phyloP scores from a whole-genome alignment of 106 monocot species.

The Iris macrosiphon region DNA sequence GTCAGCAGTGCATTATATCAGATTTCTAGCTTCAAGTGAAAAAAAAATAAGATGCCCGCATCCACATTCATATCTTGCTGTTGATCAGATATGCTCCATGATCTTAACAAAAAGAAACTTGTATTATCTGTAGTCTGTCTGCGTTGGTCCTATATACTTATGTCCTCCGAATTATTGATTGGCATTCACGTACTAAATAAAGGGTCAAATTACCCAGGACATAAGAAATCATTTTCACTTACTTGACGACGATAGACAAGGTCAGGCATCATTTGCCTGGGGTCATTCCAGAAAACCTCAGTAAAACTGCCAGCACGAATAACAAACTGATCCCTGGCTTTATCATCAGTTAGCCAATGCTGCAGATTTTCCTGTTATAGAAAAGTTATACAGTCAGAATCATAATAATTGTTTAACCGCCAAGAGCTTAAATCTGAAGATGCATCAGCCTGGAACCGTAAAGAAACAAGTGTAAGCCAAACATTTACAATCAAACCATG shows the following conservation, averaged over 20 bases:
- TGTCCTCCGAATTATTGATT: no score
- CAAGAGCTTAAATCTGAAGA: not conserved
- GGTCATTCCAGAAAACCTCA: conserved; percentile 92
- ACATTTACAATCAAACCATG: no score
- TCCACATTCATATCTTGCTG: no score
- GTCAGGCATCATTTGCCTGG: conserved; percentile 63
- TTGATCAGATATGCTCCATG: no score
- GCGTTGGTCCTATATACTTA: no score
- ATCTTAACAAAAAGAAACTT: no score
- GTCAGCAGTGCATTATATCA: no score
- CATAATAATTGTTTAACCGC: not conserved
- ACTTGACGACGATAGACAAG: conserved; percentile 83
- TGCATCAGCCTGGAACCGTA: not conserved
- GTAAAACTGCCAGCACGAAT: conserved; percentile 72
- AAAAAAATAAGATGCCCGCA: no score
- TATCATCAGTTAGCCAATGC: conserved; percentile 87
- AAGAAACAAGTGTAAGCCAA: no score
- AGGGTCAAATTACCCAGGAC: not conserved
- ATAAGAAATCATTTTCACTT: conserved; percentile 4
- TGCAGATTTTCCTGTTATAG: conserved; percentile 74
- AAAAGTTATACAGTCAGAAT: not conserved
- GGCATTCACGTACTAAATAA: no score
- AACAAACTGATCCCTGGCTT: conserved; percentile 90
- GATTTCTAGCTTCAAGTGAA: no score
- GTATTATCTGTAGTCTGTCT: no score